Evolutionary conservation across 768 basidiomycete species (phyloP), one percentile per base, ranked within the genome.

Genomic region (Podaxis sp.): DNA sequence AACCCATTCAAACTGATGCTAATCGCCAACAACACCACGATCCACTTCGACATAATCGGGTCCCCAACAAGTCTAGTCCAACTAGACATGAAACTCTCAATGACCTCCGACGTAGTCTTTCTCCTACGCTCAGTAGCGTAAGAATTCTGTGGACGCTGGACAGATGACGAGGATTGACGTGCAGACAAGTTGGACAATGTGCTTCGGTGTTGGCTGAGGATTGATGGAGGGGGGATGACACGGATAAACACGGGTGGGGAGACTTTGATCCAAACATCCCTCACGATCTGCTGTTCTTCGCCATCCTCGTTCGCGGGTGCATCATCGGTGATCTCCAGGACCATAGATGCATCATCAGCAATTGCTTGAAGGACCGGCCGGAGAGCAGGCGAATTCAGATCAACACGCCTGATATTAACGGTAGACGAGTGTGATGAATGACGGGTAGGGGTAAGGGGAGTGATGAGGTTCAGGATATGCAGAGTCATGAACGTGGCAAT

Each of bases 41-140:
- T 95, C 91, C 93, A 96, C 78, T 99, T 99, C 69, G 86, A 89
- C 65, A 99, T 77, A 56, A 98, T 85, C 1, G 96, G 96, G 71
- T 99, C 96, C 40, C 95, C 95, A 56, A 98, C 94, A 66, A 98
- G 87, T 13, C 80, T 78, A 8, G 93, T 93, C 96, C 96, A 98
- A 3, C 85, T 83, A 48, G 86, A 85, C 91, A 97, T 92, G 80
- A 96, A 96, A 64, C 84, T 82, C 64, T 96, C 94, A 59, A 96
- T 77, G 22, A 84, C 76, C 63, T 88, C 86, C 26, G 77, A 79
- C 2, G 82, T 67, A 67, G 69, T 46, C 68, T 64, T 57, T 61
- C 64, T 55, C n/a, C 56, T 58, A 4, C 61, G 51, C 22, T 52
- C 52, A 28, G 30, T 3, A 15, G 46, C 17, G 19, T 55, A 26